A percentile compares a stretch with the other conserved stretches of the same genome.
Evolutionary conservation across 2,329 filamentous ascomycete species (phyloP).

Genomic region (Huntiella abstrusa): DNA sequence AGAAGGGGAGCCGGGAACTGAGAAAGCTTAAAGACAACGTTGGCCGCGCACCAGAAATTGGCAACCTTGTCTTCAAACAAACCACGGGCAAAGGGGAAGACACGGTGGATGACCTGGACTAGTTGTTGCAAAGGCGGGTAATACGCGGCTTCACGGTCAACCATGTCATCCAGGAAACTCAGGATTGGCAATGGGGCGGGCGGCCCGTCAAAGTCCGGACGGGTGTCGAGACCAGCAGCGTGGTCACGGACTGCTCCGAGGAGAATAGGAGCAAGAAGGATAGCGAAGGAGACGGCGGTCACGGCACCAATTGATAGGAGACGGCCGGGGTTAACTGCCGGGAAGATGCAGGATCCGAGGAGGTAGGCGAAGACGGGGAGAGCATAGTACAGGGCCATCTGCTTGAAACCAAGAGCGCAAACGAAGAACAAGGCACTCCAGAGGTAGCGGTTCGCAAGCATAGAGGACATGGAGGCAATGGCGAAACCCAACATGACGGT

Average conservation of each 20-base stretch:
- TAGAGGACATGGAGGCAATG: conserved; percentile 69
- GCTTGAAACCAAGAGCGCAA: conserved; percentile 85
- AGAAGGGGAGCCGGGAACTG: conserved; percentile 52
- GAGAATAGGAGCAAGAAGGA: conserved; percentile 59
- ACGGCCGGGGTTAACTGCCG: conserved; percentile 45
- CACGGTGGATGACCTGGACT: conserved; percentile 69
- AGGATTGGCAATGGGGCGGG: conserved; percentile 34
- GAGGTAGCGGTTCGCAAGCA: conserved; percentile 64
- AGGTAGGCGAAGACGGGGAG: conserved; percentile 85
- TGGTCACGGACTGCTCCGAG: conserved; percentile 51
- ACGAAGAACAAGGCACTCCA: conserved; percentile 94
- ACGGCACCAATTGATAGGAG: conserved; percentile 57
- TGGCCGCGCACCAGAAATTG: conserved; percentile 91
- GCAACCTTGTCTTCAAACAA: conserved; percentile 98
- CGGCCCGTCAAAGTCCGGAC: conserved; percentile 9
- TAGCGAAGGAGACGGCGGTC: conserved; percentile 53
- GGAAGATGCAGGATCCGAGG: conserved; percentile 67
- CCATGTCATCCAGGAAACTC: conserved; percentile 34
- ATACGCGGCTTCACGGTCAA: conserved; percentile 48
- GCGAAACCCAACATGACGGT: conserved; percentile 93
- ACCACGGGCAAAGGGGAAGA: conserved; percentile 90
- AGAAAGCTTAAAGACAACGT: conserved; percentile 74
- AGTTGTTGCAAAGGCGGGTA: conserved; percentile 63
- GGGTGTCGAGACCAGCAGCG: conserved; percentile 34
- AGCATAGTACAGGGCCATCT: conserved; percentile 97